Base-by-base conservation (phyloP, 148 eudicot genomes). In the Camellia granthamiana region DNA sequence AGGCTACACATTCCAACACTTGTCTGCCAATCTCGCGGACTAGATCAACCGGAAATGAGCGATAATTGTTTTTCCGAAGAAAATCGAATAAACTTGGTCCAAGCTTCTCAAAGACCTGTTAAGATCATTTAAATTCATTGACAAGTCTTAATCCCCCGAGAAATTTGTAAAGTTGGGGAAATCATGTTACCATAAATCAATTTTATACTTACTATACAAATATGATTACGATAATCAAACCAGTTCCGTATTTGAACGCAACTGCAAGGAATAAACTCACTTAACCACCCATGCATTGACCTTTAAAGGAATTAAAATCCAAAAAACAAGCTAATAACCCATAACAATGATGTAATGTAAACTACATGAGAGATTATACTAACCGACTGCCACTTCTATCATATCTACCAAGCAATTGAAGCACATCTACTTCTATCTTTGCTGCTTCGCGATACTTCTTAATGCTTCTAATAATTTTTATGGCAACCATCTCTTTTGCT, bases 161-260 rank as follows among this genome's bases (percentile, higher is more conserved):
- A 81, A 80, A 70, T 75, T 86, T 84, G 81, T 80, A 75, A 86
- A 85, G 72, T 70, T 77, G 91, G 91, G 89, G 90, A 88, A 89
- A 85, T 86, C 67, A 82, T 58, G 82, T 84, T 81, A 81, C 80
- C 82, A 85, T 65, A 87, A 85, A 85, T 85, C 79, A 86, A 77
- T 81, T 75, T 58, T 87, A 52, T 84, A 96, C 99, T 96, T 96
- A 96, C 98, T 82, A 93, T 96, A 92, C 99, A 96, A 79, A 96
- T 92, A 93, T 96, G 99, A 86, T 96, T 96, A 92, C 98, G 98
- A 96, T 96, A 96, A 93, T 96, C 99, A 92, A 96, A 96, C 99
- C 99, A 96, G 93, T 92, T 96, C 92, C 95, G 90, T 89, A 96
- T 88, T 93, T 96, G 99, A 78, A 96, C 99, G 87, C 99, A 96